Base-by-base conservation (phyloP, 106 monocot species). In the Iris macrosiphon region DNA sequence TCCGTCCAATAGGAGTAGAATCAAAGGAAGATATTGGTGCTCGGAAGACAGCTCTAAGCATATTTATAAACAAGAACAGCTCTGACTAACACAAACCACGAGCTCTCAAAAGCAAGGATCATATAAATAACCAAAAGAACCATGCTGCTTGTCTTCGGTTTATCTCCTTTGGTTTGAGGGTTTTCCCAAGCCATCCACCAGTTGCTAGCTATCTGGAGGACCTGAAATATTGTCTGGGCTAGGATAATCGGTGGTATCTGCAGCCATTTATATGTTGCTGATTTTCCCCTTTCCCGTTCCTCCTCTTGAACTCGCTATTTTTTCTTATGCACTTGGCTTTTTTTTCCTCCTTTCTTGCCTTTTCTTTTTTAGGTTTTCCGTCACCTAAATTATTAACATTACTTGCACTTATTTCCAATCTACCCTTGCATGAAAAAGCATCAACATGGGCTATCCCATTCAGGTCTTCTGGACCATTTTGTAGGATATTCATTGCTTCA, bases 131-230 rank as follows among this genome's bases (percentile, higher is more conserved):
- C 72, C 37, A 96, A 64, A 68, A 90, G 85, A 49, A 71, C 63
- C 66, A 74, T 72, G 22, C 63, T 90, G 38, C 68, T 84, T 44
- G 82, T 86, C 50, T 83, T 96, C 32, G 85, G 77, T 41, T 55
- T 62, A 45, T 82, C 96, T 27, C 96, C 96, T 71, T 74, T 32
- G 2, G 85, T 90, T 72, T 89, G 89, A 59, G 96, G 96, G 65
- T 90, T 96, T 66, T 85, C 96, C 96, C 89, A 96, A 18, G 96
- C 89, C 96, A 96, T 96, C 96, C 96, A 96, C 96, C 96, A 96
- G 45, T 89, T 96, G 52, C 89, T 75, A 43, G 89, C 96, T 60
- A 96, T 85, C 55, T 96, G 96, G 37, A 96, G 80, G 13, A 89
- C 71, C 63, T 96, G 96, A 79, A 96, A 96, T 34, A 58, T 43